Percentiles rank a stretch among this genome's conserved stretches.
Evolutionary conservation across 805 yeast species (phyloP).

Genomic region (Helenozyma rhizophorensis): DNA sequence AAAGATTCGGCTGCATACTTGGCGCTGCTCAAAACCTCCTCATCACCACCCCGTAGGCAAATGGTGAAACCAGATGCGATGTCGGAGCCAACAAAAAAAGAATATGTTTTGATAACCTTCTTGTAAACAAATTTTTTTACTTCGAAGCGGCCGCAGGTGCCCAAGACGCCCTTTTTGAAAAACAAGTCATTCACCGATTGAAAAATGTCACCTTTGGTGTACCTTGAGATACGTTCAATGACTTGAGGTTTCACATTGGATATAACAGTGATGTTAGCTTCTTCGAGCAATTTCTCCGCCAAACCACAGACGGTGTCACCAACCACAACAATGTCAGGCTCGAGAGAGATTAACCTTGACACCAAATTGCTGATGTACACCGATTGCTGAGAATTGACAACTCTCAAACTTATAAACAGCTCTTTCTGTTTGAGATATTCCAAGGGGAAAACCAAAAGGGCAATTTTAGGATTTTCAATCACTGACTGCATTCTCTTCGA

Average conservation of each 20-base stretch:
- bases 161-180: constrained; percentile 54
- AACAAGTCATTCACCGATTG: constrained; percentile 83
- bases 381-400: constrained; percentile 80
- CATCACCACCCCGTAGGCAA: constrained; percentile 75
- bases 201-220: constrained; percentile 81
- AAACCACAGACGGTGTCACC: constrained; percentile 79
- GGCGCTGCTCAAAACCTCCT: constrained; percentile 55
- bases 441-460: constrained; percentile 82
- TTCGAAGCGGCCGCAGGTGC: constrained; percentile 69
- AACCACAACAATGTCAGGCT: constrained; percentile 74
- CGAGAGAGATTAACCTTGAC: constrained; percentile 67
- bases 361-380: constrained; percentile 82
- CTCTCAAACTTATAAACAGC: constrained; percentile 75
- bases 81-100: constrained; percentile 77
- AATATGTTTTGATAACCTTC: constrained; percentile 59
- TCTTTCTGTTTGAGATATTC: constrained; percentile 78
- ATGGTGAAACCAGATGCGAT: constrained; percentile 76
- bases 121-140: constrained; percentile 61
- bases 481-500: constrained; percentile 68
- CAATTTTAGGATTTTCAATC: constrained; percentile 66
- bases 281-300: constrained; percentile 67
- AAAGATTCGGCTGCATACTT: constrained; percentile 79
- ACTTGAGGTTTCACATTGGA: constrained; percentile 78
- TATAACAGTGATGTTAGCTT: constrained; percentile 77
- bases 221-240: constrained; percentile 68